phyloP scores from a whole-genome alignment of 345 rosid genomes.

The Cardamine chenopodiifolia region DNA sequence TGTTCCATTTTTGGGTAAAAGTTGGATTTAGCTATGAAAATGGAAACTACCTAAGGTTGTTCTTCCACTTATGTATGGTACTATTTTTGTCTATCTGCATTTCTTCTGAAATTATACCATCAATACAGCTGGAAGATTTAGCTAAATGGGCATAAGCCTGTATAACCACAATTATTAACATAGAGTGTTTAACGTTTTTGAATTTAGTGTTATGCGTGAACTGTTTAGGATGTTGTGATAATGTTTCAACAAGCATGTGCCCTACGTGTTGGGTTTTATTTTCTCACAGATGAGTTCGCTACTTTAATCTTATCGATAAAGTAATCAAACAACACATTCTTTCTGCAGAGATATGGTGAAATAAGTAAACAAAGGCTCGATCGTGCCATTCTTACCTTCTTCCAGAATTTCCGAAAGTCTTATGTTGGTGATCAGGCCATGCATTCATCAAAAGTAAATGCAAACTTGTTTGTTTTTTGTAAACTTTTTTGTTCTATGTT shows the following conservation, averaged over 20 bases:
- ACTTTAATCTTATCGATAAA: constrained; percentile 15
- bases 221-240: constrained; percentile 13
- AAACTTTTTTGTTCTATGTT: neutral
- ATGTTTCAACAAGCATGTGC: constrained; percentile 21
- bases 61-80: constrained; percentile 16
- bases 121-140: constrained; percentile 14
- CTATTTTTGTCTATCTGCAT: constrained; percentile 3
- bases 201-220: neutral
- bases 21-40: constrained; percentile 20
- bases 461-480: constrained; percentile 1
- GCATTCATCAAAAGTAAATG: constrained; percentile 93
- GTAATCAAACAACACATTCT: constrained; percentile 23
- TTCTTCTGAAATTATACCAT: neutral
- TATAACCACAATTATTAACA: constrained; percentile 6
- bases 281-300: constrained; percentile 25
- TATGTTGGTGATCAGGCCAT: constrained; percentile 99
- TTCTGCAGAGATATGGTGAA: constrained; percentile 84
- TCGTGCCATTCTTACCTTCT: constrained; percentile 95
- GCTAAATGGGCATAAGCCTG: constrained; percentile 10
- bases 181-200: constrained; percentile 14
- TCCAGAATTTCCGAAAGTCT: constrained; percentile 97
- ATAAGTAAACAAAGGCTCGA: constrained; percentile 96
- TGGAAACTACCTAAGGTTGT: neutral
- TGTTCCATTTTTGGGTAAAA: constrained; percentile 14
- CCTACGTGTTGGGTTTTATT: constrained; percentile 8